Conservation (phyloP, 1,284 basidiomycete species). For the Coniferiporia sulphurascens region DNA sequence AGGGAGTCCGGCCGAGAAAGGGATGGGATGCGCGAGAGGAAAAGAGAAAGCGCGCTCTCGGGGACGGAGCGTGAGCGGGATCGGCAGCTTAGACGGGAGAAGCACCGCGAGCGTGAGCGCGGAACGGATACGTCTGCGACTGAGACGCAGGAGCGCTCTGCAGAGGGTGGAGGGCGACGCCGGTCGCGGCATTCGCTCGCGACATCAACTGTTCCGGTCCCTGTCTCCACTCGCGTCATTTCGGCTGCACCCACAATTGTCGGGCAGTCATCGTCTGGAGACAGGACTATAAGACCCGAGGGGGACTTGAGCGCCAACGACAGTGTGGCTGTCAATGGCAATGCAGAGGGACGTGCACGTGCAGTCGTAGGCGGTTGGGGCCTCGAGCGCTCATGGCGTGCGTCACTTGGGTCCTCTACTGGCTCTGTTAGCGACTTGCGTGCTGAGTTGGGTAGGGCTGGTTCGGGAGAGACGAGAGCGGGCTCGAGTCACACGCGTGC, state of each 20-base stretch:
- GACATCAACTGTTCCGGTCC: background rate
- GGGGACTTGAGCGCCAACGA: background rate
- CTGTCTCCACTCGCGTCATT: background rate
- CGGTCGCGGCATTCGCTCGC: background rate
- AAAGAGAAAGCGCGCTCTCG: background rate
- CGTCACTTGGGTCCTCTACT: slow-evolving; percentile 2
- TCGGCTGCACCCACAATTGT: background rate
- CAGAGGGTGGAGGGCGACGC: background rate
- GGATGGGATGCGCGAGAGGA: slow-evolving; percentile 2
- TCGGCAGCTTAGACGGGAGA: background rate
- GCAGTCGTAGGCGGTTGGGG: slow-evolving; percentile 16
- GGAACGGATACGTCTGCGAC: slow-evolving; percentile 17
- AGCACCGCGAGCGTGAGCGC: background rate
- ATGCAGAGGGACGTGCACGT: background rate
- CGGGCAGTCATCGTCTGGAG: background rate
- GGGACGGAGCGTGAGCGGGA: slow-evolving; percentile 2
- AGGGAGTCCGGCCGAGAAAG: background rate
- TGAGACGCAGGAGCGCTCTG: slow-evolving; percentile 10
- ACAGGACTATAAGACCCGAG: background rate
- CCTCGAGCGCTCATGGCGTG: slow-evolving; percentile 14
- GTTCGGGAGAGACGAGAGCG: background rate
- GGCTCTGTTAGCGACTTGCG: background rate
- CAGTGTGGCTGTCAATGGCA: background rate
- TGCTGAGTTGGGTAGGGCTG: background rate
- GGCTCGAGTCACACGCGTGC: slow-evolving; percentile 8